Conservation (phyloP, 2,329 filamentous ascomycete species). For the Cladosporium sp. region DNA sequence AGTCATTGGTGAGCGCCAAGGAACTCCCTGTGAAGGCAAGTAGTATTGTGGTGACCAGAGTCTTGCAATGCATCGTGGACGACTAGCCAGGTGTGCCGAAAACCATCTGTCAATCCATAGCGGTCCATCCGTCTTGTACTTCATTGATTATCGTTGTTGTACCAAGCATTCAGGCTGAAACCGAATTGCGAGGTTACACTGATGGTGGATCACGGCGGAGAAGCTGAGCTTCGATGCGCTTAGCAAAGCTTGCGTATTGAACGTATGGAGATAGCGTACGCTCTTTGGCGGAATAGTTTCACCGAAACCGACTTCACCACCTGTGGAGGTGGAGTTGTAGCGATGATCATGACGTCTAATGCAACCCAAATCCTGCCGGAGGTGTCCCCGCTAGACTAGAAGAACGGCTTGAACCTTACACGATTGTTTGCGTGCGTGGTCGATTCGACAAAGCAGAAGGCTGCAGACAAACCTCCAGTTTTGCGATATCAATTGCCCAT, state of each 20-base stretch:
- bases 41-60: background rate
- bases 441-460: background rate
- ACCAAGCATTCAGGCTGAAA: constrained; percentile 9
- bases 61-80: background rate
- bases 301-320: background rate
- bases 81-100: background rate
- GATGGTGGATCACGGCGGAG: constrained; percentile 12
- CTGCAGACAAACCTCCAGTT: background rate
- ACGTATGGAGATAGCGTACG: background rate
- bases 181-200: constrained; percentile 1
- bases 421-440: background rate
- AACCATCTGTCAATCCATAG: background rate
- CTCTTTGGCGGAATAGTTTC: constrained; percentile 6
- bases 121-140: background rate
- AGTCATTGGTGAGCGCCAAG: background rate
- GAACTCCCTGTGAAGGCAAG: background rate
- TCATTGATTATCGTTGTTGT: background rate
- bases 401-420: background rate
- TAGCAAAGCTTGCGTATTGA: background rate
- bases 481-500: background rate
- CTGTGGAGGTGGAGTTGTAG: background rate
- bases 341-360: background rate
- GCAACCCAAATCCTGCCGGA: background rate
- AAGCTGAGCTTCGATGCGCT: background rate
- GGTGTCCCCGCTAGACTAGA: background rate